Evolutionary conservation across 83 land plant genomes (phyloP).

Genomic region (Larix sibirica): DNA sequence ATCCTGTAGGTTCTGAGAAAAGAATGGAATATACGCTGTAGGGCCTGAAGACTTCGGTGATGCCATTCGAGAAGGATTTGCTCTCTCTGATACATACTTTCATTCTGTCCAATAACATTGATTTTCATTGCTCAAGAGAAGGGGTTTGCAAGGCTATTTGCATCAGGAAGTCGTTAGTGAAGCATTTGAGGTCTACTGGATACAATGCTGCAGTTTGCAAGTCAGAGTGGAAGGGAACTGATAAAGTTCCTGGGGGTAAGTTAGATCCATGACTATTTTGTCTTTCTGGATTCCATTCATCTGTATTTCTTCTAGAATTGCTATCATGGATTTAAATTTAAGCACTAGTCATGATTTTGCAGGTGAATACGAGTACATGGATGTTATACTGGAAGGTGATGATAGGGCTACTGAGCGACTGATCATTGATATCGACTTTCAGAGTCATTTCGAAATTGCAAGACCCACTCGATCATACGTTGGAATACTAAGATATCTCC

Average conservation of each 20-base stretch:
- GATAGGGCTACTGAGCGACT: constrained; percentile 45
- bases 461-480: constrained; percentile 80
- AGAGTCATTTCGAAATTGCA: constrained; percentile 93
- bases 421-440: constrained; percentile 86
- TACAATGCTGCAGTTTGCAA: constrained; percentile 87
- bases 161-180: constrained; percentile 57
- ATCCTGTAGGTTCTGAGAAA: background rate
- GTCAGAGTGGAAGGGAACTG: constrained; percentile 65
- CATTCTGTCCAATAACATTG: constrained; percentile 46
- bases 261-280: background rate
- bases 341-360: background rate
- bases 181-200: constrained; percentile 61
- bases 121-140: constrained; percentile 32
- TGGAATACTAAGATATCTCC: constrained; percentile 68
- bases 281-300: background rate
- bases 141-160: constrained; percentile 77
- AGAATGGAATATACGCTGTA: constrained; percentile 17
- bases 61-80: constrained; percentile 53
- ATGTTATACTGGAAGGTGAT: constrained; percentile 55
- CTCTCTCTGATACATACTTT: constrained; percentile 45
- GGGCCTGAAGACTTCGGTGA: constrained; percentile 39
- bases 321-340: background rate
- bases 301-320: background rate
- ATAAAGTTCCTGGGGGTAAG: constrained; percentile 92
- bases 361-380: constrained; percentile 97